Evolutionary conservation across 2,329 filamentous ascomycete species (phyloP).

Genomic region (Penicillium sp.): DNA sequence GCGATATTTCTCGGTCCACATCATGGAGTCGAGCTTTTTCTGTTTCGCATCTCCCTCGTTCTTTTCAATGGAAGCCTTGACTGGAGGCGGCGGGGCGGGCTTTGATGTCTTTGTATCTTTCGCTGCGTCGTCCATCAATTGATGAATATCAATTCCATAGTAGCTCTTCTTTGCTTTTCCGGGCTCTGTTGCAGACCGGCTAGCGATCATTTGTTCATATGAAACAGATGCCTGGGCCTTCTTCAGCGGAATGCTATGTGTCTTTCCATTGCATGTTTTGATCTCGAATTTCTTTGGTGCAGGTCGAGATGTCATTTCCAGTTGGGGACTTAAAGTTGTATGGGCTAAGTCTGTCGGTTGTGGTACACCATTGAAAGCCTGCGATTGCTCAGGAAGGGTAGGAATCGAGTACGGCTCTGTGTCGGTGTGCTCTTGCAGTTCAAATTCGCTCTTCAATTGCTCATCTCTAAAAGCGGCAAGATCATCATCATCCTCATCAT

Average conservation of each 20-base stretch:
- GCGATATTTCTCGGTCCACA: conserved; percentile 98
- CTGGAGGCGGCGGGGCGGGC: conserved; percentile 7
- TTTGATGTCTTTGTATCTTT: conserved; percentile 49
- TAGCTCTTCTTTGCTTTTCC: conserved; percentile 65
- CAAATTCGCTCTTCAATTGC: conserved; percentile 31
- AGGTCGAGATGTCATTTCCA: conserved; percentile 11
- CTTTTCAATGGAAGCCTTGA: conserved; percentile 37
- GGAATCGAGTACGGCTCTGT: conserved; percentile 14
- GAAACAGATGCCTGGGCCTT: conserved; percentile 37
- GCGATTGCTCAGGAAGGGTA: conserved; percentile 8
- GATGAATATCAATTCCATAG: conserved; percentile 91
- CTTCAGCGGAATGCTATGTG: conserved; percentile 45
- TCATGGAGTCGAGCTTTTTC: conserved; percentile 35
- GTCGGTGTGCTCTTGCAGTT: conserved; percentile 27
- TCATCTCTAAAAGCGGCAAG: conserved; percentile 30
- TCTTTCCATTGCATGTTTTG: conserved; percentile 51
- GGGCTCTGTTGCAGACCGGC: conserved; percentile 51
- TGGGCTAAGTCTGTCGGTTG: conserved; percentile 1
- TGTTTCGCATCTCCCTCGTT: conserved; percentile 20
- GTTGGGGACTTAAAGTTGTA: neutral
- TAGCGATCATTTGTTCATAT: conserved; percentile 56
- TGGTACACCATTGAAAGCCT: neutral
- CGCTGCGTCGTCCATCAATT: conserved; percentile 70
- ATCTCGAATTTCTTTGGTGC: conserved; percentile 33
- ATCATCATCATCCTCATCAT: conserved; percentile 36